Evolutionary conservation across 2,329 filamentous ascomycete species (phyloP).

Genomic region (Cytospora piceicola): DNA sequence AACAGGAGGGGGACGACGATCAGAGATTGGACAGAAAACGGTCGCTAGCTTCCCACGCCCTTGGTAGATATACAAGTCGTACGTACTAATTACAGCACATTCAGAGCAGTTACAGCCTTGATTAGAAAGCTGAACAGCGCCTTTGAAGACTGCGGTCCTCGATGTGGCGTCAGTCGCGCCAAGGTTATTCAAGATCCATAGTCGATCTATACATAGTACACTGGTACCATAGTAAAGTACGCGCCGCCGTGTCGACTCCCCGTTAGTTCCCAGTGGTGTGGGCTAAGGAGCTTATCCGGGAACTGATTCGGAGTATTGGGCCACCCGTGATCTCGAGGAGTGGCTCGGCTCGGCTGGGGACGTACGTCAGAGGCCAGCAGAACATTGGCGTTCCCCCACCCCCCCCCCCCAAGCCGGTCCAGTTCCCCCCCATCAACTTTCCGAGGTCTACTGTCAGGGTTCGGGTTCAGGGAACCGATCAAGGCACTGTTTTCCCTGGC

Average conservation of each 20-base stretch:
- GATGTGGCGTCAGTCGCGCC: not conserved
- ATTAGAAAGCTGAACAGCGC: not conserved
- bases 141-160: not conserved
- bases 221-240: not conserved
- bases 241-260: not conserved
- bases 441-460: not conserved
- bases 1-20: not conserved
- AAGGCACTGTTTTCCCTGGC: not conserved
- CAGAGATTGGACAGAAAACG: not conserved
- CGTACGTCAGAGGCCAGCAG: not conserved
- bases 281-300: not conserved
- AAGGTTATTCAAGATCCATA: not conserved
- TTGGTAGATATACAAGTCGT: not conserved
- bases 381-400: not conserved
- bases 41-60: not conserved
- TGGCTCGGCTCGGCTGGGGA: not conserved
- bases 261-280: not conserved
- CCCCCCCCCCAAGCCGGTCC: not conserved
- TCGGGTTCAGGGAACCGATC: not conserved
- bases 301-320: not conserved
- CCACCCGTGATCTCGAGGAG: not conserved
- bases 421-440: too few relatives aligned
- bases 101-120: not conserved
- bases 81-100: too few relatives aligned
- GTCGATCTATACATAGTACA: not conserved